These are phyloP conservation scores for Aspergillus sclerotiicarbonarius DNA, from an alignment of 495 filamentous ascomycete genomes.

Conservation along the genomic window DNA sequence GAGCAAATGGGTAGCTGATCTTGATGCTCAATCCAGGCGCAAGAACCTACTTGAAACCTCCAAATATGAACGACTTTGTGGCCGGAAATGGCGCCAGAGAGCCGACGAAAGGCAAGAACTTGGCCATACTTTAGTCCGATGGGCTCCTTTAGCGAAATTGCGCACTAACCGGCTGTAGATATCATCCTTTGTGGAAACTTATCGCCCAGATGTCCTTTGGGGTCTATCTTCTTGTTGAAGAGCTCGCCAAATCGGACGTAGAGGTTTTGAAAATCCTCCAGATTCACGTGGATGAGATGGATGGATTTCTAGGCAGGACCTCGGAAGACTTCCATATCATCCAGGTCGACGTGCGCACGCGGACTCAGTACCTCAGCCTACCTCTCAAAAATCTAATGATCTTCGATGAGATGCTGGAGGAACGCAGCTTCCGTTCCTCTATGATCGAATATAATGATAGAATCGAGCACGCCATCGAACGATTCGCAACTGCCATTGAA, in stretches of 20 bases:
- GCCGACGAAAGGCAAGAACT: constrained; percentile 51
- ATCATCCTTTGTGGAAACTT: constrained; percentile 87
- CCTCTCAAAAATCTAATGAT: constrained; percentile 79
- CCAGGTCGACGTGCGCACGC: constrained; percentile 67
- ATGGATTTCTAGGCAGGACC: constrained; percentile 81
- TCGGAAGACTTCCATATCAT: constrained; percentile 85
- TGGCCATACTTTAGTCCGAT: neutral
- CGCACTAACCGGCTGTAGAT: constrained; percentile 29
- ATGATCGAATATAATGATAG: constrained; percentile 85
- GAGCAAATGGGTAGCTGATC: constrained; percentile 50
- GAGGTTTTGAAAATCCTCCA: constrained; percentile 89
- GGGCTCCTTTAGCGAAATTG: neutral
- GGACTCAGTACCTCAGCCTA: constrained; percentile 73
- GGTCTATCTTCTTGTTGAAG: constrained; percentile 80
- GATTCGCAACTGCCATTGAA: constrained; percentile 71
- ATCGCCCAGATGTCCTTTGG: constrained; percentile 93
- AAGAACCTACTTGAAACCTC: constrained; percentile 65
- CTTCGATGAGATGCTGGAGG: constrained; percentile 87
- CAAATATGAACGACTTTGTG: constrained; percentile 62
- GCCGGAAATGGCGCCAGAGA: constrained; percentile 70
- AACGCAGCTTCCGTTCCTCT: constrained; percentile 73
- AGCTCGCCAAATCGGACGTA: constrained; percentile 80
- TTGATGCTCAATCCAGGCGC: constrained; percentile 66
- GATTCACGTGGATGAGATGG: constrained; percentile 88
- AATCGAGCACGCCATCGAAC: constrained; percentile 82